Evolutionary conservation across 2,329 filamentous ascomycete species (phyloP).

Genomic region (Hymenoscyphus infarciens): DNA sequence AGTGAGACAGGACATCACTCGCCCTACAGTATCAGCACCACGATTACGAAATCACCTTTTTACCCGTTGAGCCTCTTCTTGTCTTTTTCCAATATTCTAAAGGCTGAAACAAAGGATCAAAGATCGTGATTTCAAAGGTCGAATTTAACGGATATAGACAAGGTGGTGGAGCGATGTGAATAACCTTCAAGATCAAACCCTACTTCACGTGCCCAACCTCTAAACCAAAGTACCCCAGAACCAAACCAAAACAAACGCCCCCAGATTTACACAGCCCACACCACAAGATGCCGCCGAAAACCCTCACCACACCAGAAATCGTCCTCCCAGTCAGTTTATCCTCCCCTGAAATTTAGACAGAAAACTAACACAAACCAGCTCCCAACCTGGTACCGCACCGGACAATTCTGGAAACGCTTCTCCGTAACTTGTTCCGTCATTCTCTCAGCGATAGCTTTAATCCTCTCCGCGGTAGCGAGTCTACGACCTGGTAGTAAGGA

Average conservation of each 20-base stretch:
- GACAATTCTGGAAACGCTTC: conserved; percentile 30
- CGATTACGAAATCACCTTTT: neutral
- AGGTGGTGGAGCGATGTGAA: neutral
- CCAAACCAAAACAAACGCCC: neutral
- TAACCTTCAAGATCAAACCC: neutral
- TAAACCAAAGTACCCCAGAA: neutral
- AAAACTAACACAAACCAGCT: neutral
- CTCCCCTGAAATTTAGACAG: conserved; percentile 6
- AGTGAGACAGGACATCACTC: conserved; percentile 1
- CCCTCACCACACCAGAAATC: neutral
- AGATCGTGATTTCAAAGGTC: neutral
- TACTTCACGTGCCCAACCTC: conserved; percentile 2
- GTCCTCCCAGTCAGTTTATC: neutral
- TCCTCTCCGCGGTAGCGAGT: conserved; percentile 22
- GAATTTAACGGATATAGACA: neutral
- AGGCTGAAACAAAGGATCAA: neutral
- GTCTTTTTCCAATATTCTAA: neutral
- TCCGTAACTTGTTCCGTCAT: conserved; percentile 24
- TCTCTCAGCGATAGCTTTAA: conserved; percentile 20
- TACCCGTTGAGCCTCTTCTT: neutral
- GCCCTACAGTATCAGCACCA: neutral
- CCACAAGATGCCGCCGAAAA: neutral
- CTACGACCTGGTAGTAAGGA: conserved; percentile 10
- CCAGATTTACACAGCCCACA: neutral
- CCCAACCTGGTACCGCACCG: conserved; percentile 16